Percentiles rank a stretch among this genome's conserved stretches.
phyloP scores from a whole-genome alignment of 148 eudicot genomes.

The Beta vulgaris region DNA sequence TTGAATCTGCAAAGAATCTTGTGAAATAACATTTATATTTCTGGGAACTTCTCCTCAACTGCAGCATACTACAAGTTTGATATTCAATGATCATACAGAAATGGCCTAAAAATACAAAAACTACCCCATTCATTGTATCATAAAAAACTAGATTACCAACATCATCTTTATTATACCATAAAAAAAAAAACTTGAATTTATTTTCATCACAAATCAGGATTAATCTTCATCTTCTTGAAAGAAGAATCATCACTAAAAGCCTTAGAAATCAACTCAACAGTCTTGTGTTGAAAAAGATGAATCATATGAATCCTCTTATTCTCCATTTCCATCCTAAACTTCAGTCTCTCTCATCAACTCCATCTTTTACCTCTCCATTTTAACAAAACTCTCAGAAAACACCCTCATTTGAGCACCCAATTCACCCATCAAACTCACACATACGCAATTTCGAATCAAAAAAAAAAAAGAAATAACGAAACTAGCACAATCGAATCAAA shows the following conservation, averaged over 20 bases:
- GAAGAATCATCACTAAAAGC: constrained; percentile 37
- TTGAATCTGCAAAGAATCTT: constrained; percentile 6
- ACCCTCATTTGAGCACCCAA: constrained; percentile 58
- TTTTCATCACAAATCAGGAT: constrained; percentile 24
- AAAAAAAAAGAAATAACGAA: no score
- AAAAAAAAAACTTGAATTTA: neutral
- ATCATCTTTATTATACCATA: neutral
- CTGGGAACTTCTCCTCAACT: no score
- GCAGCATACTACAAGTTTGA: constrained; percentile 5
- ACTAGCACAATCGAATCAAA: no score
- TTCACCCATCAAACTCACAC: constrained; percentile 31
- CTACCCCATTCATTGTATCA: no score
- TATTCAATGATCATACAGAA: no score
- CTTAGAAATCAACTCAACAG: constrained; percentile 49
- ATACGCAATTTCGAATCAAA: no score
- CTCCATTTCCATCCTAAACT: constrained; percentile 70
- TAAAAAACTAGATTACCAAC: neutral
- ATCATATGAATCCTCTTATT: constrained; percentile 72
- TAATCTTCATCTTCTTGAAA: constrained; percentile 39
- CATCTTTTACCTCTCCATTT: constrained; percentile 65
- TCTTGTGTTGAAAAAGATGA: constrained; percentile 48
- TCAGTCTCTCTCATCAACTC: constrained; percentile 68
- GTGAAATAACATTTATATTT: no score
- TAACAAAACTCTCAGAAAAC: constrained; percentile 59
- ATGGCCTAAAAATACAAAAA: no score